A percentile compares a stretch with the other conserved stretches of the same genome.
Evolutionary conservation across 78 protist species (phyloP).

Genomic region (Isochrysis galbana): DNA sequence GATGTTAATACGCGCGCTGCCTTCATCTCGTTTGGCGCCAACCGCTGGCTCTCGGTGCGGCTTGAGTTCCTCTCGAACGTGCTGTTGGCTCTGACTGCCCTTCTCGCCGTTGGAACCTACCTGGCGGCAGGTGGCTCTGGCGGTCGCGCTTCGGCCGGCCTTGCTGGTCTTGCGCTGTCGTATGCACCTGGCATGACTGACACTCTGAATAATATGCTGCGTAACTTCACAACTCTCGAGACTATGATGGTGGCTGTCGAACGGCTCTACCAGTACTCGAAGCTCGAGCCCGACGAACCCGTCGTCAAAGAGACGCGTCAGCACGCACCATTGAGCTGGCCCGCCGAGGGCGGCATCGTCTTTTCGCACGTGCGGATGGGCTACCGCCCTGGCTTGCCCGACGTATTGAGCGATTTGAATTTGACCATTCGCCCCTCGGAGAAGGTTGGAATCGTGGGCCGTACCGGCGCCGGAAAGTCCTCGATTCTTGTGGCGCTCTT

Average conservation of each 20-base stretch:
- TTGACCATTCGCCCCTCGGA: constrained; percentile 54
- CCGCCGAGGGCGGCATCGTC: constrained; percentile 13
- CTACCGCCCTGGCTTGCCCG: constrained; percentile 25
- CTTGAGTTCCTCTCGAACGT: constrained; percentile 3
- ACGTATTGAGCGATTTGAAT: constrained; percentile 57
- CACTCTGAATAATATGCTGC: constrained; percentile 9
- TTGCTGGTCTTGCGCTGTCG: constrained; percentile 59
- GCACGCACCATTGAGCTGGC: neutral
- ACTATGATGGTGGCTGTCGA: constrained; percentile 70
- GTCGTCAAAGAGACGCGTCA: neutral
- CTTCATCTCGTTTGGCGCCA: neutral
- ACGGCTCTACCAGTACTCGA: neutral
- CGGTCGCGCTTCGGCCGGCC: neutral
- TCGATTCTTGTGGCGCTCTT: constrained; percentile 73
- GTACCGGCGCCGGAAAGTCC: constrained; percentile 95
- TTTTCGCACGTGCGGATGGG: constrained; percentile 38
- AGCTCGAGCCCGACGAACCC: constrained; percentile 5
- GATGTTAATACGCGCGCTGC: neutral
- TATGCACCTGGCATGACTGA: constrained; percentile 47
- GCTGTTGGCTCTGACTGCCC: neutral
- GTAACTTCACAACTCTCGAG: constrained; percentile 60
- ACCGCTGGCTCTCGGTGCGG: constrained; percentile 20
- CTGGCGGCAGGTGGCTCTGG: neutral
- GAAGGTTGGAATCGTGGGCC: constrained; percentile 90
- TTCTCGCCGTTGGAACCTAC: neutral